These are phyloP conservation scores for Esteya vermicola DNA, from an alignment of 2,329 filamentous ascomycete genomes.

Conservation along the genomic window DNA sequence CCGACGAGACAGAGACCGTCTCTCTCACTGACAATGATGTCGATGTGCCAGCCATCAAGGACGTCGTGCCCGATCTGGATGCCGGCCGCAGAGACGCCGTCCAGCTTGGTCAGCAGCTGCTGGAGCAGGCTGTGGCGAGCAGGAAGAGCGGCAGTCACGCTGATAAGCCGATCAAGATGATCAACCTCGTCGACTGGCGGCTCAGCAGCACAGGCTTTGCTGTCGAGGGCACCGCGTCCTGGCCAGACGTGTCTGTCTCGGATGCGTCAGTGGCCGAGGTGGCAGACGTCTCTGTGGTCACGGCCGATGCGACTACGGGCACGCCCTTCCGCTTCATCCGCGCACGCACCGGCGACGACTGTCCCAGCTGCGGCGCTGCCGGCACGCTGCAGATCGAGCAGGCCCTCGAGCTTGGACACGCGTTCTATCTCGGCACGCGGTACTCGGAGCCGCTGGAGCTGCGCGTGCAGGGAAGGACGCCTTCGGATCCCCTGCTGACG, in stretches of 20 bases:
- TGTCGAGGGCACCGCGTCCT: no score
- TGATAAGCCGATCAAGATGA: constrained; percentile 7
- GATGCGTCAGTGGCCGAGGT: background rate
- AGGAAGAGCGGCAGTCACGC: no score
- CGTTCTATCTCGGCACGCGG: constrained; percentile 81
- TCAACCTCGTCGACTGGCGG: constrained; percentile 24
- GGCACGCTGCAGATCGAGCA: constrained; percentile 51
- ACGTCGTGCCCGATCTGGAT: constrained; percentile 53
- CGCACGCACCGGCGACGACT: constrained; percentile 53
- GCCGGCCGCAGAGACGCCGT: constrained; percentile 46
- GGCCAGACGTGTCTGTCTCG: no score
- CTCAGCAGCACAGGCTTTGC: constrained; percentile 8
- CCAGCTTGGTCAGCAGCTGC: constrained; percentile 34
- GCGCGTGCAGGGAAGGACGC: constrained; percentile 20
- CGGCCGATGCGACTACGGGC: constrained; percentile 9
- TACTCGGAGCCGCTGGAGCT: constrained; percentile 57
- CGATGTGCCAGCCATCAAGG: constrained; percentile 49
- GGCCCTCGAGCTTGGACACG: constrained; percentile 86
- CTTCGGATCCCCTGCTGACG: constrained; percentile 15
- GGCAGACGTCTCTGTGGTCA: background rate
- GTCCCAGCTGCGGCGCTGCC: constrained; percentile 47
- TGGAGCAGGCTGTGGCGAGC: constrained; percentile 21
- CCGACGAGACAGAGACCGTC: constrained; percentile 8
- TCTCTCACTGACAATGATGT: constrained; percentile 19
- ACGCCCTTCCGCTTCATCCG: constrained; percentile 47